Base-by-base conservation (phyloP, 2,329 filamentous ascomycete species). In the Trichoderma atroviride region DNA sequence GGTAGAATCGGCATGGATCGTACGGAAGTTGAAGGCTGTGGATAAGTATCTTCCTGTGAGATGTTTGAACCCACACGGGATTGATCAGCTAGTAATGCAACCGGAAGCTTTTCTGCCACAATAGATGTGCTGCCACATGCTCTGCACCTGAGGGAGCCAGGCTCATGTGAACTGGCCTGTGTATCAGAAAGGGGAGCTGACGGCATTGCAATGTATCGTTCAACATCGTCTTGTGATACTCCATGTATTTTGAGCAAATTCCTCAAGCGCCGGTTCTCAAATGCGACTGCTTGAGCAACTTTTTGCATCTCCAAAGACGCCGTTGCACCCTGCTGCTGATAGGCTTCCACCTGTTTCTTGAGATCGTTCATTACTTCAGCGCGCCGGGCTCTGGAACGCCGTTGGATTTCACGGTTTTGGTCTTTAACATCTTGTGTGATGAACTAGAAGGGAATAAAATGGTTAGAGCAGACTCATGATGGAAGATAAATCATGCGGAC, bases 351-450 rank as follows among this genome's bases (percentile, higher is more conserved):
- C 16, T 62, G 68, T 9, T 53, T 52, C 37, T 68, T 59, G 29
- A 71, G 70, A 24, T 71, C 70, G 22, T 66, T 55, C 3, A 71
- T 47, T 24, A 71, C 33, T 24, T 71, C 68, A 24, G 40, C 33
- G 24, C 68, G 68, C 5, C 70, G 57, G 1, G 70, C 70, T 14
- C 70, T 53, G 4, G 70, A 71, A n/a, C 68, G 63, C 13, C 70
- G 55, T 16, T 71, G 70, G n/a, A 58, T 60, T 24, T 71, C 68
- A 10, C 70, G 70, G 47, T 71, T 70, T 47, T 71, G 69, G 37
- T 56, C 56, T 16, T 64, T 64, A 14, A 56, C 68, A 50, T 66
- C 57, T 55, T 47, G 43, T 0, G 68, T 70, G 0, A 67, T 53
- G 27, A 66, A 31, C 68, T 70, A 16, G 2, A 47, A 4, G 40